Evolutionary conservation across 1,284 basidiomycete genomes (phyloP).

Genomic region (Tylopilus orsonianus): DNA sequence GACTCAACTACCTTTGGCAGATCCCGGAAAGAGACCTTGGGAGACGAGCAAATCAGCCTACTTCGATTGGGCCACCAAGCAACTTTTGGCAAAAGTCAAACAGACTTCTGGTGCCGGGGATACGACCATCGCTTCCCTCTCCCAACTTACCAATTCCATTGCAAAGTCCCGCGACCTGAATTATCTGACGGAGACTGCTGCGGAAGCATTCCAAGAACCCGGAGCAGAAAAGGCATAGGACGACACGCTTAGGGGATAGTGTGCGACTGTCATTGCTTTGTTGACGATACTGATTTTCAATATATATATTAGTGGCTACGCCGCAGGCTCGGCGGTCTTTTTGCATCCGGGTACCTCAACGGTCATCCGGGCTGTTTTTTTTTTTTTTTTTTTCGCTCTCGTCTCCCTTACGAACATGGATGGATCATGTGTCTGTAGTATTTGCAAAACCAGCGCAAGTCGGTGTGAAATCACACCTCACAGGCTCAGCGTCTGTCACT

Average conservation of each 20-base stretch:
- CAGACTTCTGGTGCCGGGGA: conserved; percentile 35
- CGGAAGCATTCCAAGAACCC: background rate
- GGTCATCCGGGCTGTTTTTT: no score
- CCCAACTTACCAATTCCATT: conserved; percentile 28
- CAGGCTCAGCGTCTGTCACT: no score
- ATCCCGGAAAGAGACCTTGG: conserved; percentile 70
- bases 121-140: conserved; percentile 28
- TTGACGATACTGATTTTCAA: background rate
- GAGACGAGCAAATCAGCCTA: conserved; percentile 68
- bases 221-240: background rate
- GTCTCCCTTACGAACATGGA: background rate
- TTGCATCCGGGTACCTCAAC: no score
- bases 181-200: conserved; percentile 25
- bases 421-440: background rate
- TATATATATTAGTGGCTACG: no score
- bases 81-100: conserved; percentile 50
- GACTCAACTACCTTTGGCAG: conserved; percentile 39
- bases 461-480: background rate
- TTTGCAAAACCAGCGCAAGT: background rate
- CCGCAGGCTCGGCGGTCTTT: no score
- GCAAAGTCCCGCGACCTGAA: conserved; percentile 37
- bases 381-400: no score
- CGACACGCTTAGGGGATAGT: background rate
- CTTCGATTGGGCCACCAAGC: conserved; percentile 62
- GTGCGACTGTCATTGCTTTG: conserved; percentile 4